Evolutionary conservation across 176 grass and related monocot genomes (phyloP).

Genomic region (Triticum urartu): DNA sequence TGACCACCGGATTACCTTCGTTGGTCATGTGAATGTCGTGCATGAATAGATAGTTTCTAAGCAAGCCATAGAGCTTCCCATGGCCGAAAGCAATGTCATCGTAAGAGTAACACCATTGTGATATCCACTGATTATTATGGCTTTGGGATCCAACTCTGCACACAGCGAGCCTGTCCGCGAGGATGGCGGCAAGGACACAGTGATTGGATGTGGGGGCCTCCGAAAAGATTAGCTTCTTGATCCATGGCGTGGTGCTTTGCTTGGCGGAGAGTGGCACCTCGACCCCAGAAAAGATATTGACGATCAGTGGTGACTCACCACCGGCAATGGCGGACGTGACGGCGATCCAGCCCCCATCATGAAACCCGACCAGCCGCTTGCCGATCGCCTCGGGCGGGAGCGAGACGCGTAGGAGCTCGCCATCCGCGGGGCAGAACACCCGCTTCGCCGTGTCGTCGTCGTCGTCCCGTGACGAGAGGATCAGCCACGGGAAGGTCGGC

Average conservation of each 20-base stretch:
- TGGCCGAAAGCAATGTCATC: background rate
- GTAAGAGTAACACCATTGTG: rapidly evolving
- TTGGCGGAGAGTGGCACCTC: background rate
- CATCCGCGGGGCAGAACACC: background rate
- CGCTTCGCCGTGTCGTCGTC: background rate
- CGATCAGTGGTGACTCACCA: background rate
- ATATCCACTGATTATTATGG: background rate
- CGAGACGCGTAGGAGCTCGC: background rate
- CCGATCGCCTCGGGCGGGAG: too few species aligned
- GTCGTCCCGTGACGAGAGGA: too few species aligned
- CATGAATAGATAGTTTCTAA: background rate
- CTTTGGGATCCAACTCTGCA: background rate
- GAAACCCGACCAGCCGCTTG: background rate
- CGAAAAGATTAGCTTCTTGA: background rate
- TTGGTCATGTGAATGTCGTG: background rate
- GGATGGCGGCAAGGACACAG: background rate
- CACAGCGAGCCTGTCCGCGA: background rate
- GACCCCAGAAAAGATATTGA: background rate
- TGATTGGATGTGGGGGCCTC: background rate
- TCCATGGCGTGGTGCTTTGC: background rate
- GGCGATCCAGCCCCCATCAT: background rate
- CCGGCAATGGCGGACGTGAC: background rate
- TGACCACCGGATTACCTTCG: background rate
- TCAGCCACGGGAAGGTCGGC: background rate
- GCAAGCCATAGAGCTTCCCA: background rate